Evolutionary conservation across 1,139 yeast species (phyloP).

Genomic region (Pichia sp.): DNA sequence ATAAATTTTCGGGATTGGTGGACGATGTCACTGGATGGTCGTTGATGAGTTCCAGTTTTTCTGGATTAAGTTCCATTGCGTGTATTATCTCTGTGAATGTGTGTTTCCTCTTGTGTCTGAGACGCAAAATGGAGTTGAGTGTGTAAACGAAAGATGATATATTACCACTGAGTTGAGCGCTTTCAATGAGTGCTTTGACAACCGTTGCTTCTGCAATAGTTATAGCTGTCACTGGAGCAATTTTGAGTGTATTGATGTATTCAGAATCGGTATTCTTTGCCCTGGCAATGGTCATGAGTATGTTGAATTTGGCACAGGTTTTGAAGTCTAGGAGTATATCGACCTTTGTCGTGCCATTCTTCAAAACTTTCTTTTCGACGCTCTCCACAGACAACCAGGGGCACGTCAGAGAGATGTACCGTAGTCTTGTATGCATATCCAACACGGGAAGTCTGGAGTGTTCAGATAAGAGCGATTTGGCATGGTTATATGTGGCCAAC

Average conservation of each 20-base stretch:
- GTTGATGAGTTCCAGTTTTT: too few relatives aligned
- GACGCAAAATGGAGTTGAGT: slow-evolving; percentile 8
- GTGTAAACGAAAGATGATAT: slow-evolving; percentile 20
- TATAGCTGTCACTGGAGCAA: background rate
- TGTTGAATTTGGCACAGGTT: background rate
- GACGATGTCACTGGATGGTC: background rate
- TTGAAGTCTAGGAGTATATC: slow-evolving; percentile 1
- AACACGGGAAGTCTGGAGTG: slow-evolving; percentile 23
- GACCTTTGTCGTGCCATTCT: background rate
- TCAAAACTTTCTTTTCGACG: background rate
- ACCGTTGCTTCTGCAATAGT: slow-evolving; percentile 1
- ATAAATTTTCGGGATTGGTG: too few relatives aligned
- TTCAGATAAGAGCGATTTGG: slow-evolving; percentile 6
- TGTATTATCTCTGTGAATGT: background rate
- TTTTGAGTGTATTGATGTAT: background rate
- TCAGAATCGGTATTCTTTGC: too few relatives aligned
- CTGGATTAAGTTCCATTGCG: too few relatives aligned
- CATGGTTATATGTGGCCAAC: background rate
- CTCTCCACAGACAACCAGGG: slow-evolving; percentile 20
- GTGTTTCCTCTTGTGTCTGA: slow-evolving; percentile 5
- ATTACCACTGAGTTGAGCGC: slow-evolving; percentile 13
- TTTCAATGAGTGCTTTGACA: slow-evolving; percentile 11
- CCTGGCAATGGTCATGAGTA: too few relatives aligned
- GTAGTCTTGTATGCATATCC: slow-evolving; percentile 20
- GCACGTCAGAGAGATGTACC: slow-evolving; percentile 18